Conservation (phyloP, 305 asterid species). For the Fraxinus angustifolia region DNA sequence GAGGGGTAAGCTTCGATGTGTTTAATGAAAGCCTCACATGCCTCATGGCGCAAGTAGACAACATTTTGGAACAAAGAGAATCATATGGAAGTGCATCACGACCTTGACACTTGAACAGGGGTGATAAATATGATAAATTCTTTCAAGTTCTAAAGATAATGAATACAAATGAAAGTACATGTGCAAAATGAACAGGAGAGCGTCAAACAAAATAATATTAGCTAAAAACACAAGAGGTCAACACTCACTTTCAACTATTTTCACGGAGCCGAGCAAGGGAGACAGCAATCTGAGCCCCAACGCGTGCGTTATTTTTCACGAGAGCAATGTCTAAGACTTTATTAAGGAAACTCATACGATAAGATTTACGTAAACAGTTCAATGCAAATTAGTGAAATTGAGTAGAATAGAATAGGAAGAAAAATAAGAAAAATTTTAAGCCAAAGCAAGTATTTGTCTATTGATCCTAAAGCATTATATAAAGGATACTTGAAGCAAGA, state of each 20-base stretch:
- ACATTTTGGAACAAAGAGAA: not conserved
- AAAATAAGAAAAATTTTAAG: not conserved
- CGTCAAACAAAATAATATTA: not conserved
- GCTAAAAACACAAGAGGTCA: not conserved
- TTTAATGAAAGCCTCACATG: not conserved
- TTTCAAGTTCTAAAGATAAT: too few relatives aligned
- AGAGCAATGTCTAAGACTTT: constrained; percentile 65
- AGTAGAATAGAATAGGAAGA: not conserved
- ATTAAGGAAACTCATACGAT: constrained; percentile 41
- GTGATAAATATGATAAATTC: not conserved
- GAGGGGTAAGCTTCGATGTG: not conserved
- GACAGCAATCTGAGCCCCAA: constrained; percentile 82
- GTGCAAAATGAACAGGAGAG: not conserved
- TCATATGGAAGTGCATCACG: not conserved
- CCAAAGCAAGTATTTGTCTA: not conserved
- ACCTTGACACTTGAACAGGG: not conserved
- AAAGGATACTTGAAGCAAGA: constrained; percentile 84
- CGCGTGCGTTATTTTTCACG: constrained; percentile 74
- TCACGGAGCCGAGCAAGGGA: constrained; percentile 57
- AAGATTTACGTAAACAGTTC: not conserved
- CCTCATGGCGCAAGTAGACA: not conserved
- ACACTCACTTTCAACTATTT: constrained; percentile 31
- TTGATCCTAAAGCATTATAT: constrained; percentile 7
- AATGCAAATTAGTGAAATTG: not conserved
- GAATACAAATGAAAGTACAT: not conserved